Base-by-base conservation (phyloP, 345 rosid genomes). In the Citrus inodora region DNA sequence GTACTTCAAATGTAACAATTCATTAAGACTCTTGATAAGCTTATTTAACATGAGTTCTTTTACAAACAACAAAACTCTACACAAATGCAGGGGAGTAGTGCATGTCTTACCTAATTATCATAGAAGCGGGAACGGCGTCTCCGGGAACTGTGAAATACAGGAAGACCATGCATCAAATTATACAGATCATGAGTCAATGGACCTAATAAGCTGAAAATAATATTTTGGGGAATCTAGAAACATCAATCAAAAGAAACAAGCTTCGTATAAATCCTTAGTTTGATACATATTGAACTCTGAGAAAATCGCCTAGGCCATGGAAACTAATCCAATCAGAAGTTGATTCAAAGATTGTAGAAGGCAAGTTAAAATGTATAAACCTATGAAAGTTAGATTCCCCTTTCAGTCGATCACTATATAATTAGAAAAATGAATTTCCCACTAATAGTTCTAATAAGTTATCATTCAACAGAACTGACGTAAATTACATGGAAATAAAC, bases 61-160 rank as follows among this genome's bases (percentile, higher is more conserved):
- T 56, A 6, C 37, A 42, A 35, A 28, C 38, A 85, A 72, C 38
- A 9, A 60, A 32, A 63, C 30, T 76, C 69, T 5, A 24, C 21
- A 79, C 21, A 53, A 63, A 32, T 61, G 5, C 9, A 11, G 4
- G 40, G 30, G 5, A 8, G 33, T 19, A 71, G 35, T 59, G 37
- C 83, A 37, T 71, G 76, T 83, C 93, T 90, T 76, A 83, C 88
- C 95, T 92, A 92, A 84, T 79, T 90, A 81, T 90, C 92, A 80
- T 87, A 83, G 76, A 94, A 92, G 80, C 92, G 96, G 35, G 97
- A 89, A 28, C 92, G 87, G 6, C 90, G 94, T 80, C 98, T 90
- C 78, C 90, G 83, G 66, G 86, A 94, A 81, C 94, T 92, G 93
- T 74, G 79, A 80, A 81, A 79, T 55, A 25, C 58, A 80, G 73